phyloP scores from a whole-genome alignment of 2,329 filamentous ascomycete species.

The Penicillium griseofulvum region DNA sequence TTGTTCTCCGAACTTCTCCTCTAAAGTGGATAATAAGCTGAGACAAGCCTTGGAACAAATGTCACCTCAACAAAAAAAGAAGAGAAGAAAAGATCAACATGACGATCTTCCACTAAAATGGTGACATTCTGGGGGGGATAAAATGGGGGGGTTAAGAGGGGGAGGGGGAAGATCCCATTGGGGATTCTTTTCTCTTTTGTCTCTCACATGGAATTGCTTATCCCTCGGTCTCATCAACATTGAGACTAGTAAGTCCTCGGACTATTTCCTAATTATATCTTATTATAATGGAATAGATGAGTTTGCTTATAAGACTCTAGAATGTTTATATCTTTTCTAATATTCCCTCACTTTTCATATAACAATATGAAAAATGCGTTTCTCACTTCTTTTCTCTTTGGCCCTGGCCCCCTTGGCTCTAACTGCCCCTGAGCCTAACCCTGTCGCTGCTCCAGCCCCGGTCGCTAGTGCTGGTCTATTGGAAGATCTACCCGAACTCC shows the following conservation, averaged over 20 bases:
- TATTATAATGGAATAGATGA: no score
- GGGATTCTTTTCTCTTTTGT: neutral
- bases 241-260: no score
- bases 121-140: constrained; percentile 8
- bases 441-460: constrained; percentile 23
- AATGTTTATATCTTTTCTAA: neutral
- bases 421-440: constrained; percentile 23
- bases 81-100: neutral
- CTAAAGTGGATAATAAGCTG: neutral
- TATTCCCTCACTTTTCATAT: neutral
- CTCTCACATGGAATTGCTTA: constrained; percentile 2
- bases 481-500: constrained; percentile 25
- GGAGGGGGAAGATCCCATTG: constrained; percentile 6
- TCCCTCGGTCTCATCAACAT: constrained; percentile 6
- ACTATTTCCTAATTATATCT: no score
- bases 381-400: constrained; percentile 21
- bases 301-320: constrained; percentile 6
- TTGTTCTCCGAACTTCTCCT: constrained; percentile 12
- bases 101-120: constrained; percentile 7
- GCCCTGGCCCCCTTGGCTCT: constrained; percentile 19
- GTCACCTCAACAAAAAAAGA: neutral
- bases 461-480: constrained; percentile 23
- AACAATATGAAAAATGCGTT: constrained; percentile 16
- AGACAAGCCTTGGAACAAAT: neutral
- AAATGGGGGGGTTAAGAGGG: constrained; percentile 3